These are phyloP conservation scores for Ulota crispa DNA, from an alignment of 225 moss, liverwort and hornwort species.

Conservation along the genomic window DNA sequence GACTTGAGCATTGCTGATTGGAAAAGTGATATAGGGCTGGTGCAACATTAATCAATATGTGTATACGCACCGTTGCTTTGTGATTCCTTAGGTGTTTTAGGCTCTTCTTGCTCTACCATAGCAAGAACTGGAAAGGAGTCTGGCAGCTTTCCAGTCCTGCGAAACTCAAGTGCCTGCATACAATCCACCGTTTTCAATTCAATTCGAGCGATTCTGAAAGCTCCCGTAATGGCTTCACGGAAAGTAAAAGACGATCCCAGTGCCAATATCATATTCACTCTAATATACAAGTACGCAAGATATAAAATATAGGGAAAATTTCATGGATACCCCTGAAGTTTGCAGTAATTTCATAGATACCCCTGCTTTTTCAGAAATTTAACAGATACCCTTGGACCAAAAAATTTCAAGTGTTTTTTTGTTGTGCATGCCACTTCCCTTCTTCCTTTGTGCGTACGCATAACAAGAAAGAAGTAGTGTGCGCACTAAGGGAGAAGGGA, in stretches of 20 bases:
- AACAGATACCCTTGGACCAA: no score
- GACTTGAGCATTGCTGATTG: not conserved
- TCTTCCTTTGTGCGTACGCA: no score
- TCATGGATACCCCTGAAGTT: no score
- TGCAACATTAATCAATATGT: slow-evolving; percentile 1
- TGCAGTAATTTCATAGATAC: no score
- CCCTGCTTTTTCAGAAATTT: no score
- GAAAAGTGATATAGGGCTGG: not conserved
- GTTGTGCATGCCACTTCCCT: no score
- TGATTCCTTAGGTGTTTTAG: slow-evolving; percentile 47
- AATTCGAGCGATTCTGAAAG: not conserved
- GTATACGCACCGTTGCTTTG: slow-evolving; percentile 57
- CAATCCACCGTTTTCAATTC: not conserved
- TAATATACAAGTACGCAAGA: not conserved
- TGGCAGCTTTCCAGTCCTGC: slow-evolving; percentile 67
- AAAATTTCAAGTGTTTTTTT: no score
- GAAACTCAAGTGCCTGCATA: slow-evolving; percentile 76
- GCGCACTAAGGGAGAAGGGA: no score
- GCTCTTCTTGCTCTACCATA: slow-evolving; percentile 40
- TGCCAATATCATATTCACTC: not conserved
- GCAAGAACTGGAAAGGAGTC: slow-evolving; percentile 48
- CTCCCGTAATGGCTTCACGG: not conserved
- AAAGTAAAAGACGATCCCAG: not conserved
- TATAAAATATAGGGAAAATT: no score
- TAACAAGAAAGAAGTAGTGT: no score